Evolutionary conservation across 1,139 yeast genomes (phyloP).

Genomic region (Meyerozyma smithsonii): DNA sequence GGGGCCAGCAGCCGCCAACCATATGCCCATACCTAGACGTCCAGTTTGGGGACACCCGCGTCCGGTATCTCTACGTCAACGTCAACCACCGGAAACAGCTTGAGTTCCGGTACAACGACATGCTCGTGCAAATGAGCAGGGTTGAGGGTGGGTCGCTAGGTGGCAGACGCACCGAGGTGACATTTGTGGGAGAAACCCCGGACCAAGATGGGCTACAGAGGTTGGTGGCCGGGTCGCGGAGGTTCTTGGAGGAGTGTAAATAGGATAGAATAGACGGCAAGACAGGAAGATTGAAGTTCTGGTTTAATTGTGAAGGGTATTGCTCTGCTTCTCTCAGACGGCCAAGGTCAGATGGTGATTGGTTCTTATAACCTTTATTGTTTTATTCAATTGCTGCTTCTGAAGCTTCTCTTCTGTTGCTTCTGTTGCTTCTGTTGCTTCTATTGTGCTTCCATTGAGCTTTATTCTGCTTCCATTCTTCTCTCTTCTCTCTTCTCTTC

Average conservation of each 20-base stretch:
- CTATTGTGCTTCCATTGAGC: too few species aligned
- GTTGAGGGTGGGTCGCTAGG: constrained; percentile 56
- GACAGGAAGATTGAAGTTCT: too few species aligned
- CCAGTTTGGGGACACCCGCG: constrained; percentile 28
- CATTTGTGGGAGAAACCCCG: constrained; percentile 34
- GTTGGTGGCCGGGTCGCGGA: constrained; percentile 25
- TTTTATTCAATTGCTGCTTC: too few species aligned
- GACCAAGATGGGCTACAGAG: constrained; percentile 21
- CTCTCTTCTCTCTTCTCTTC: neutral
- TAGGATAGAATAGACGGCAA: neutral
- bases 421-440: too few species aligned
- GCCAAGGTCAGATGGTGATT: too few species aligned
- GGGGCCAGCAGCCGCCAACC: constrained; percentile 28
- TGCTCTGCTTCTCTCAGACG: too few species aligned
- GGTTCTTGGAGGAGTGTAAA: constrained; percentile 3
- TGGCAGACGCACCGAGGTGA: constrained; percentile 47
- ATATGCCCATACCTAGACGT: constrained; percentile 37
- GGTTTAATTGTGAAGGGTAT: too few species aligned
- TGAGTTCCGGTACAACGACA: constrained; percentile 31
- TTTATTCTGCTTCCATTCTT: too few species aligned
- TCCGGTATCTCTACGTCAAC: constrained; percentile 41
- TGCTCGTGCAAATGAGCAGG: constrained; percentile 41
- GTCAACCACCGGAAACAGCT: constrained; percentile 40
- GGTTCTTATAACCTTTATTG: too few species aligned
- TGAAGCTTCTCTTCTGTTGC: too few species aligned